Conservation (phyloP, 768 basidiomycete genomes). For the Terana coerulea region DNA sequence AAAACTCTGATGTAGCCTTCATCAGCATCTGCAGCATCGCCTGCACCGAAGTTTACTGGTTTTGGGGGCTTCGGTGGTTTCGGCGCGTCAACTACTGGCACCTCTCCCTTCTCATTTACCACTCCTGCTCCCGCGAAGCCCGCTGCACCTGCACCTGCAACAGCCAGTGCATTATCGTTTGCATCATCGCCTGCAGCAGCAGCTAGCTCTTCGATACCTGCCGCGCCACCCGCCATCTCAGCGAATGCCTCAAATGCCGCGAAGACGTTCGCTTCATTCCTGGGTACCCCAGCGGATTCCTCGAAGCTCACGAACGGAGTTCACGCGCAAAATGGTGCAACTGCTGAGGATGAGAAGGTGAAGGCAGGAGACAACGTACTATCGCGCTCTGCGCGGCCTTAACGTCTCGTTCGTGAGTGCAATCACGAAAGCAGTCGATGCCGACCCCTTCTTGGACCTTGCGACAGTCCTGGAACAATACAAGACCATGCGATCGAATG, state of each 20-base stretch:
- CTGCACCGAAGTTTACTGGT: constrained; percentile 43
- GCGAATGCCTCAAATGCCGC: constrained; percentile 42
- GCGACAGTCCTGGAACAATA: constrained; percentile 55
- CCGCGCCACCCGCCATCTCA: constrained; percentile 26
- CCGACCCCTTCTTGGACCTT: constrained; percentile 70
- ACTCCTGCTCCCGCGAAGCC: constrained; percentile 13
- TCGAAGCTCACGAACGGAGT: constrained; percentile 4
- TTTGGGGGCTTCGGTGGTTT: constrained; percentile 58
- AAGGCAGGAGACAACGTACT: constrained; percentile 49
- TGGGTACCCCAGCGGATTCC: constrained; percentile 5
- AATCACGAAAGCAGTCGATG: constrained; percentile 53
- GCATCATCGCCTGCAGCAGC: not conserved
- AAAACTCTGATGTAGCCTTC: no score
- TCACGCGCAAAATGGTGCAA: constrained; percentile 1
- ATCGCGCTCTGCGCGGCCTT: constrained; percentile 67
- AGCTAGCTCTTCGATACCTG: constrained; percentile 12
- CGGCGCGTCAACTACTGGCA: constrained; percentile 30
- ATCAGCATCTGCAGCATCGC: constrained; percentile 9
- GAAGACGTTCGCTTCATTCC: constrained; percentile 49
- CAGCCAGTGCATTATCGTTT: constrained; percentile 37
- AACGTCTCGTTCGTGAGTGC: constrained; percentile 64
- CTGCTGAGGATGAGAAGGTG: constrained; percentile 25
- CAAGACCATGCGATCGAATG: constrained; percentile 47
- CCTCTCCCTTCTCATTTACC: constrained; percentile 39
- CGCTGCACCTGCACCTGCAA: constrained; percentile 20